phyloP scores from a whole-genome alignment of 2,329 filamentous ascomycete genomes.

The Exophiala oligosperma region DNA sequence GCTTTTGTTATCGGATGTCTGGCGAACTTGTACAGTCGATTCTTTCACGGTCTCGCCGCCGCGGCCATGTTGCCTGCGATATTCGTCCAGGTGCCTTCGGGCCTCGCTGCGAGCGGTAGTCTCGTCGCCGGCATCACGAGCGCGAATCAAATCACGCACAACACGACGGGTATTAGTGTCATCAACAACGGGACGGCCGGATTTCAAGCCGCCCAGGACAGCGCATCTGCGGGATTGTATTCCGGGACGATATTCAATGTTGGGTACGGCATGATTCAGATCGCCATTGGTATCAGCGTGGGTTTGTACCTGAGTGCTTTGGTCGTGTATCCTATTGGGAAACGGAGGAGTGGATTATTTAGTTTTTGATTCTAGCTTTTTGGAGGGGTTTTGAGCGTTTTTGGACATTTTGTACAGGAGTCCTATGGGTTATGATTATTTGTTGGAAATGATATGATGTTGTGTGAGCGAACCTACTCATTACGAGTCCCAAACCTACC shows the following conservation, averaged over 20 bases:
- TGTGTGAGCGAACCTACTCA: too few species aligned
- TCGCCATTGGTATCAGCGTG: conserved; percentile 49
- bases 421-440: too few species aligned
- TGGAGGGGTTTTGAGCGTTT: too few species aligned
- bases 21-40: conserved; percentile 73
- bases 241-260: conserved; percentile 42
- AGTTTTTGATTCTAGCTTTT: not conserved
- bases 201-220: not conserved
- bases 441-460: too few species aligned
- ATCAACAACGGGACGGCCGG: conserved; percentile 39
- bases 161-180: conserved; percentile 44
- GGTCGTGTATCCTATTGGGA: conserved; percentile 1
- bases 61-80: conserved; percentile 85
- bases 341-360: conserved; percentile 1
- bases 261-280: conserved; percentile 49
- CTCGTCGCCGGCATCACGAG: conserved; percentile 58
- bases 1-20: conserved; percentile 74
- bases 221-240: conserved; percentile 10
- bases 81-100: conserved; percentile 66
- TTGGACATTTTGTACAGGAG: too few species aligned
- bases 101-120: conserved; percentile 58
- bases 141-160: conserved; percentile 40
- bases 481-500: too few species aligned
- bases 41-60: conserved; percentile 73
- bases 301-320: conserved; percentile 42